Base-by-base conservation (phyloP, 1,284 basidiomycete genomes). In the Prillingera fragicola region DNA sequence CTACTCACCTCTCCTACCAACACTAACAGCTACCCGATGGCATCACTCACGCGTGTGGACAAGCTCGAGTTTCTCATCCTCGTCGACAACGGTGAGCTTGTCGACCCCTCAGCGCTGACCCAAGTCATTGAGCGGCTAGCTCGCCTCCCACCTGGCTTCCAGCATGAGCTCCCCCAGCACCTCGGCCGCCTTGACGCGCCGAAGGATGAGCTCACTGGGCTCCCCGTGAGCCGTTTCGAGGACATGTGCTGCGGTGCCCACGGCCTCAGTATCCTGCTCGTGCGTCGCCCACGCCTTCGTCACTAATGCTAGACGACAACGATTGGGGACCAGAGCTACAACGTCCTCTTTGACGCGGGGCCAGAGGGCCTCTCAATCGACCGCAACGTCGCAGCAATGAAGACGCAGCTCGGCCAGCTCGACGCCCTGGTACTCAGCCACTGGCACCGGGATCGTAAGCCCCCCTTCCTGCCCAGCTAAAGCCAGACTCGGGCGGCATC, bases 241-340 rank as follows among this genome's bases (percentile, higher is more conserved):
- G 77, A 81, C 42, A 85, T 81, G 59, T 87, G 85, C 60, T 88
- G 85, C 60, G 85, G 84, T 6, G 85, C 85, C 2, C 87, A 88
- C 69, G 86, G 86, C 0, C 83, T 89, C 57, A 79, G 85, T 22
- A 81, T 80, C 23, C 70, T 87, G 32, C 81, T 89, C 50, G 85
- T 85, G 62, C 59, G 79, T 62, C 8, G 17, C 10, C 4, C 33
- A 2, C 3, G 9, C 7, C 28, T 19, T 12, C 14, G 14, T 25
- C 13, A 21, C 24, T 5, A 18, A n/a, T 10, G 31, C 28, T 45
- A 64, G 65, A 65, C 43, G 18, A 65, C 63, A 0, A 65, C 59
- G 8, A 64, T 74, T 21, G 78, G 72, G 6, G 68, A 75, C 41
- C 45, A 66, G 48, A 57, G 73, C 13, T 77, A 80, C 50, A 71